Conservation (phyloP, 768 basidiomycete genomes). For the Termitomyces sp. region DNA sequence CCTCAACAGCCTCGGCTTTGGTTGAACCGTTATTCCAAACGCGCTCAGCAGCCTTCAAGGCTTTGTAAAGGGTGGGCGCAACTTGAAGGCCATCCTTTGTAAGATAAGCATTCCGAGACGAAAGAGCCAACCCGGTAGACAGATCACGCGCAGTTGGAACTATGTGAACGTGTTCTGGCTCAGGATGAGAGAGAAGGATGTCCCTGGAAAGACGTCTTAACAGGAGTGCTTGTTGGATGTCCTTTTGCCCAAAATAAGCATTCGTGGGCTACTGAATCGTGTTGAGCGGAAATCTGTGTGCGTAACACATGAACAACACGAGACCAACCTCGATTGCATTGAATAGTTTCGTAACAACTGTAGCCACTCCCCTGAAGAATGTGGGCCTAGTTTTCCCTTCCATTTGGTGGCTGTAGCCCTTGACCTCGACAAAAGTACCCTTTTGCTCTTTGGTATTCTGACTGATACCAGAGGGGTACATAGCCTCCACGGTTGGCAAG, state of each 20-base stretch:
- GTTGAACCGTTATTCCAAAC: conserved; percentile 49
- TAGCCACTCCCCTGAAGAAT: conserved; percentile 95
- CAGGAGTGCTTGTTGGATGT: conserved; percentile 93
- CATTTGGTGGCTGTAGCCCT: conserved; percentile 89
- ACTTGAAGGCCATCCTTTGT: conserved; percentile 51
- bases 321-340: conserved; percentile 75
- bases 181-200: conserved; percentile 75
- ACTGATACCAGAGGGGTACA: conserved; percentile 90
- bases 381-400: conserved; percentile 83
- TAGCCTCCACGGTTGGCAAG: conserved; percentile 69
- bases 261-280: conserved; percentile 64
- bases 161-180: conserved; percentile 71
- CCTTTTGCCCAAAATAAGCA: conserved; percentile 96
- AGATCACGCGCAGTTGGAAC: conserved; percentile 77
- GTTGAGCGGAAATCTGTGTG: not conserved
- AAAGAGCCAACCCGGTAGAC: conserved; percentile 69
- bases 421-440: conserved; percentile 90
- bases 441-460: conserved; percentile 70
- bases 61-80: conserved; percentile 65
- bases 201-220: conserved; percentile 75
- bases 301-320: not conserved
- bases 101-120: conserved; percentile 88
- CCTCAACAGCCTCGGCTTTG: conserved; percentile 42
- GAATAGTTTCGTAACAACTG: conserved; percentile 92
- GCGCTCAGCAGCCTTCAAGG: conserved; percentile 51